These are phyloP conservation scores for Fonsecaea nubica DNA, from an alignment of 2,329 filamentous ascomycete genomes.

Conservation along the genomic window DNA sequence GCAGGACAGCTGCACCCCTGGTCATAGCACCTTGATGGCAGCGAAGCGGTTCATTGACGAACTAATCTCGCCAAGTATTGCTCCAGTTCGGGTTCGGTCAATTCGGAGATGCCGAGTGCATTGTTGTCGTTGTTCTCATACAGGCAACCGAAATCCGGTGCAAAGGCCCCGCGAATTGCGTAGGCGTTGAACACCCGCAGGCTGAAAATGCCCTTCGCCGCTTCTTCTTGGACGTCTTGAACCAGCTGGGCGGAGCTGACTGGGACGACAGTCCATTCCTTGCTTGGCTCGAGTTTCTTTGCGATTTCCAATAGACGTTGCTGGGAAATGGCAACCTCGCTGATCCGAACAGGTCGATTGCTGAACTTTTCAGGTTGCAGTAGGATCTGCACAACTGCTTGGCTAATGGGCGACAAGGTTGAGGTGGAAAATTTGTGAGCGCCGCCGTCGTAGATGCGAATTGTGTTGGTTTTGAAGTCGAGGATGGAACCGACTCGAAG, in stretches of 20 bases:
- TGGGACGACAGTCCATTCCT: constrained; percentile 26
- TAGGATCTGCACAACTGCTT: constrained; percentile 58
- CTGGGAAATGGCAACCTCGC: constrained; percentile 55
- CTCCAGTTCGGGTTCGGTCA: constrained; percentile 46
- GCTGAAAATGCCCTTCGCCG: constrained; percentile 42
- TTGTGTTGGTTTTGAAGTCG: constrained; percentile 47
- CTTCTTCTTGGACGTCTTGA: constrained; percentile 42
- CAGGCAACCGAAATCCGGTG: constrained; percentile 43
- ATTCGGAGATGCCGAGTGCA: constrained; percentile 45
- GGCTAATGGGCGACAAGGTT: constrained; percentile 53
- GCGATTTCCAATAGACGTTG: constrained; percentile 46
- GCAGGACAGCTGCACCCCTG: too few species aligned
- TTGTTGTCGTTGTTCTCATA: constrained; percentile 49
- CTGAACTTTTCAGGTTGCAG: constrained; percentile 57
- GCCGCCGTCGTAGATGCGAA: constrained; percentile 58
- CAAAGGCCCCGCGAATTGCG: constrained; percentile 41
- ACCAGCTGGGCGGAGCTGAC: constrained; percentile 7
- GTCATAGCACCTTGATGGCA: too few species aligned
- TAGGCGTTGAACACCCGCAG: constrained; percentile 43
- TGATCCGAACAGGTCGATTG: constrained; percentile 57
- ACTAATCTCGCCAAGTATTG: too few species aligned
- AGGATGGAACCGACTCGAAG: constrained; percentile 51
- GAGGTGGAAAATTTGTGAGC: constrained; percentile 56
- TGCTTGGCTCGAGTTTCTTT: constrained; percentile 44
- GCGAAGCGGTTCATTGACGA: too few species aligned